These are phyloP conservation scores for Nannizzia gypsea DNA, from an alignment of 2,329 filamentous ascomycete species.

Conservation along the genomic window DNA sequence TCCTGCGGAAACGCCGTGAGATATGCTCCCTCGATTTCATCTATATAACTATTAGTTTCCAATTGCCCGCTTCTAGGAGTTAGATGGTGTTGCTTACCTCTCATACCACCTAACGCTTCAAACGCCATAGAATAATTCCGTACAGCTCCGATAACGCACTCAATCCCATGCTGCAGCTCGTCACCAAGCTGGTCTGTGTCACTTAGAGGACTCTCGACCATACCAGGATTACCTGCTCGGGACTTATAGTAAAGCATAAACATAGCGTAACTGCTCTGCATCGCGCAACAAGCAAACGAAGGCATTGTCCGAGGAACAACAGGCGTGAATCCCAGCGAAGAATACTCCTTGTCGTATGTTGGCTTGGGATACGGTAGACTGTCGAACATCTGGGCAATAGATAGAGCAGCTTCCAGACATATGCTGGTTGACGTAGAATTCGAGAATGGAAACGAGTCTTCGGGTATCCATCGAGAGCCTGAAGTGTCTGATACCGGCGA, in stretches of 20 bases:
- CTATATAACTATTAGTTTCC: conserved; percentile 15
- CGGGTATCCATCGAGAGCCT: conserved; percentile 13
- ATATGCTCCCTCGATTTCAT: conserved; percentile 34
- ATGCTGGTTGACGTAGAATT: conserved; percentile 31
- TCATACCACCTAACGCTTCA: conserved; percentile 35
- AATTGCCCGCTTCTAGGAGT: no score
- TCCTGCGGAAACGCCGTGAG: conserved; percentile 29
- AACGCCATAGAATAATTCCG: conserved; percentile 33
- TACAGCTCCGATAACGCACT: conserved; percentile 27
- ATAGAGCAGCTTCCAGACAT: conserved; percentile 30
- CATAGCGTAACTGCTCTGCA: conserved; percentile 38
- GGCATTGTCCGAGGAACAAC: conserved; percentile 35
- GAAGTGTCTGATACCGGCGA: conserved; percentile 19
- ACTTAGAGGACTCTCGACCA: conserved; percentile 16
- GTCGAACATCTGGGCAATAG: conserved; percentile 33
- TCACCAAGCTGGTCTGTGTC: conserved; percentile 23
- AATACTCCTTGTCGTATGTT: conserved; percentile 14
- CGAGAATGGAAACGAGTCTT: conserved; percentile 30
- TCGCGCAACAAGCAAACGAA: conserved; percentile 36
- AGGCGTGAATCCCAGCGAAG: conserved; percentile 9
- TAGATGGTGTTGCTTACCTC: conserved; percentile 21
- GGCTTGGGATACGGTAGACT: conserved; percentile 29
- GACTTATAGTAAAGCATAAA: conserved; percentile 37
- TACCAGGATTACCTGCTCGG: conserved; percentile 26
- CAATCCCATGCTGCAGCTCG: conserved; percentile 29